These are phyloP conservation scores for Wallacemonas sp. DNA, from an alignment of 208 protist species.

Conservation along the genomic window DNA sequence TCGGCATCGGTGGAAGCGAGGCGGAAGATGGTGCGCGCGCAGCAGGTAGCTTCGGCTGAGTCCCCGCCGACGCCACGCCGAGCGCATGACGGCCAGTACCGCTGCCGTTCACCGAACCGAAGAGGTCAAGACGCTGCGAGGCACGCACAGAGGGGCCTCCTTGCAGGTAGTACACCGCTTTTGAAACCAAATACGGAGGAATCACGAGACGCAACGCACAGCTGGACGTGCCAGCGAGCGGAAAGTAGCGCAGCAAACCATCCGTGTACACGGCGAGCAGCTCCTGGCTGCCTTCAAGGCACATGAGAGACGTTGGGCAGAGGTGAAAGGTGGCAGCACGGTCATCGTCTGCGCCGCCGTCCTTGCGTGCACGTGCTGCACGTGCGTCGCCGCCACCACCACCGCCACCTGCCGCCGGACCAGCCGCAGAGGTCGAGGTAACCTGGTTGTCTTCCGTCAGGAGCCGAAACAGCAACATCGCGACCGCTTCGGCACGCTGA, in stretches of 20 bases:
- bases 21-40: too few species aligned
- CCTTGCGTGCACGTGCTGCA: neutral
- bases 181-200: conserved; percentile 62
- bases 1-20: too few species aligned
- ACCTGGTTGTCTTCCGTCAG: conserved; percentile 18
- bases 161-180: conserved; percentile 35
- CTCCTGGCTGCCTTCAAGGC: conserved; percentile 55
- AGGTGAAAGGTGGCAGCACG: conserved; percentile 41
- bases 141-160: neutral
- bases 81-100: too few species aligned
- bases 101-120: too few species aligned
- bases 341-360: neutral
- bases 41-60: too few species aligned
- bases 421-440: neutral
- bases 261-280: conserved; percentile 73
- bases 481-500: conserved; percentile 26
- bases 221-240: conserved; percentile 49
- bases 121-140: neutral
- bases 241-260: conserved; percentile 69
- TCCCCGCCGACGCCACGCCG: too few species aligned
- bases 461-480: conserved; percentile 57
- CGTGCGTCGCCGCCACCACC: neutral
- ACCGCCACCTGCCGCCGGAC: neutral
- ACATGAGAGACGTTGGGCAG: conserved; percentile 60
- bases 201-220: conserved; percentile 64